Conservation (phyloP, 352 stramenopile genomes). For the Globisporangium splendens region DNA sequence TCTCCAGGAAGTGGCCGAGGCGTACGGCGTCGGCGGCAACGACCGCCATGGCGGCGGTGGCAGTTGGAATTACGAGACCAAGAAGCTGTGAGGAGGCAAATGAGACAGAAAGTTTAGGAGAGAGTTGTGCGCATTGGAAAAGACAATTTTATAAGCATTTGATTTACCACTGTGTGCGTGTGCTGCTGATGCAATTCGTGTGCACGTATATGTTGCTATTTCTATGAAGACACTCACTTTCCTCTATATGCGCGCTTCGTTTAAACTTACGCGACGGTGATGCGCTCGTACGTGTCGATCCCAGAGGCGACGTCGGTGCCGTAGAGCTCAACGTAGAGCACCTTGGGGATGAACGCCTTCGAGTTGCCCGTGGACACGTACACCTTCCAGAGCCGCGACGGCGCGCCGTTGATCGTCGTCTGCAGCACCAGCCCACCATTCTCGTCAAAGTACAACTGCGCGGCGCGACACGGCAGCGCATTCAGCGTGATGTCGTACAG, state of each 20-base stretch:
- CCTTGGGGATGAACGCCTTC: slow-evolving; percentile 63
- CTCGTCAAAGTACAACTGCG: slow-evolving; percentile 55
- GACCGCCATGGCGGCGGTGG: background rate
- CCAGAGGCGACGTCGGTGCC: slow-evolving; percentile 45
- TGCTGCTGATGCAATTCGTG: no score
- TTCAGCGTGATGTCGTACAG: slow-evolving; percentile 67
- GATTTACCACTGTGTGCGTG: background rate
- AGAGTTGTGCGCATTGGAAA: background rate
- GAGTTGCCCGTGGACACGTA: slow-evolving; percentile 62
- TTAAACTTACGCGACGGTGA: slow-evolving; percentile 24
- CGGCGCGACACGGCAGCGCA: slow-evolving; percentile 47
- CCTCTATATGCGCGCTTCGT: no score
- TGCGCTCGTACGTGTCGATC: slow-evolving; percentile 61
- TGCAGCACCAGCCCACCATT: slow-evolving; percentile 54
- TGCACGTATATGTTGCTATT: no score
- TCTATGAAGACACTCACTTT: no score
- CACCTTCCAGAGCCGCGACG: slow-evolving; percentile 68
- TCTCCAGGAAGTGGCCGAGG: slow-evolving; percentile 88
- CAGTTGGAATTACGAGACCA: slow-evolving; percentile 58
- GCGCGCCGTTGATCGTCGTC: slow-evolving; percentile 37
- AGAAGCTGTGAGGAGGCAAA: slow-evolving; percentile 39
- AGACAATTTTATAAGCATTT: slow-evolving; percentile 7
- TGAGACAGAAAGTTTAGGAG: background rate
- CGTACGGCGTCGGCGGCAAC: slow-evolving; percentile 40
- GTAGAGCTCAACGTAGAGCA: slow-evolving; percentile 76